phyloP scores from a whole-genome alignment of 2,329 filamentous ascomycete genomes.

The Diaporthe sp. region DNA sequence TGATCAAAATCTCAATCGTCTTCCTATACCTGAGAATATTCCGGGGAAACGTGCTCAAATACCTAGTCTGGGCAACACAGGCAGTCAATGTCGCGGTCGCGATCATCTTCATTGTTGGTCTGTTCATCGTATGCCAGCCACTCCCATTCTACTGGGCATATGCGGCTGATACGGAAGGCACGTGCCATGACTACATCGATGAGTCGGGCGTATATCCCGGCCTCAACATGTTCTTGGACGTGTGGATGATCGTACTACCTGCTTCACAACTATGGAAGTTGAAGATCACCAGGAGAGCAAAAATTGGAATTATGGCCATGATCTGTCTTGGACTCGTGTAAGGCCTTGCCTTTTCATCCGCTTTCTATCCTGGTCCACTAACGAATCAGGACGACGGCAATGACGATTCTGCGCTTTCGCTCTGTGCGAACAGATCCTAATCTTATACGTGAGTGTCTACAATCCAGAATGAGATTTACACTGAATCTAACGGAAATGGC shows the following conservation, averaged over 20 bases:
- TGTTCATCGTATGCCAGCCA: constrained; percentile 9
- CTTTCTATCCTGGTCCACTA: background rate
- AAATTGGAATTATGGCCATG: background rate
- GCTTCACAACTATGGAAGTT: constrained; percentile 12
- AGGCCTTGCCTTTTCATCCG: background rate
- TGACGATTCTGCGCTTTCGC: constrained; percentile 3
- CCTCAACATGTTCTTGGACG: background rate
- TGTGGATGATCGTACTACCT: constrained; percentile 12
- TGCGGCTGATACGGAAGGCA: background rate
- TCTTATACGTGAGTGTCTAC: background rate
- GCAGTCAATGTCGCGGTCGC: constrained; percentile 11
- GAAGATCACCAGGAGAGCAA: background rate
- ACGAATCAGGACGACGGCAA: constrained; percentile 1
- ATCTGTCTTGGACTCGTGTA: constrained; percentile 16
- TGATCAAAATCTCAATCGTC: constrained; percentile 13
- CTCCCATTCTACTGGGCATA: constrained; percentile 13
- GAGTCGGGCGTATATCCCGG: constrained; percentile 8
- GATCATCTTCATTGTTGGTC: background rate
- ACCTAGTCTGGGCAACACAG: constrained; percentile 7
- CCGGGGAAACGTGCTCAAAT: background rate
- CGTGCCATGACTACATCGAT: constrained; percentile 13
- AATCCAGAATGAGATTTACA: background rate
- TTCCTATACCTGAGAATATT: constrained; percentile 12
- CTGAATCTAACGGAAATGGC: background rate
- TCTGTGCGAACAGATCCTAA: background rate